Conservation (phyloP, 2,329 filamentous ascomycete species). For the Tolypocladium tropicale region DNA sequence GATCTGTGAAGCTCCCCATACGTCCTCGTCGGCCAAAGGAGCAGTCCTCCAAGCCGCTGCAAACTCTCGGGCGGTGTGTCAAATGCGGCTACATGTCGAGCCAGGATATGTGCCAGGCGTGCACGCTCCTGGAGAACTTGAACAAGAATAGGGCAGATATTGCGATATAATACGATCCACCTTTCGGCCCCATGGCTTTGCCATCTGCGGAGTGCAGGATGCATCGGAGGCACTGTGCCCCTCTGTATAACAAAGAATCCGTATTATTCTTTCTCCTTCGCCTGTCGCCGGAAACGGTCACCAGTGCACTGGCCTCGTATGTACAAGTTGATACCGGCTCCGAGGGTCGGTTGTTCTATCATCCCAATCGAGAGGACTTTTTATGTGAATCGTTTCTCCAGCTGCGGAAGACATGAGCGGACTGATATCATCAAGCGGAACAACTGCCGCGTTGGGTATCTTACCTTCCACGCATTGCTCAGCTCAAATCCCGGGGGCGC, state of each 20-base stretch:
- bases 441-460: conserved; percentile 7
- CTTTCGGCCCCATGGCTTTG: not conserved
- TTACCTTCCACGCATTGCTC: conserved; percentile 55
- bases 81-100: conserved; percentile 94
- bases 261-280: not conserved
- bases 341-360: not conserved
- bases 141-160: conserved; percentile 67
- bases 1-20: conserved; percentile 23
- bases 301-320: conserved; percentile 6
- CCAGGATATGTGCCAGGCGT: conserved; percentile 89
- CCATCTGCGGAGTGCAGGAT: not conserved
- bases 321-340: conserved; percentile 6
- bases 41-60: conserved; percentile 35
- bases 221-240: not conserved
- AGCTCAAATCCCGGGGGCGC: conserved; percentile 51
- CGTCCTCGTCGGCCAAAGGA: conserved; percentile 17
- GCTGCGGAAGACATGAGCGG: conserved; percentile 18
- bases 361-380: not conserved
- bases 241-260: not conserved
- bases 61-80: conserved; percentile 73
- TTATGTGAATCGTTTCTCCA: conserved; percentile 43
- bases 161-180: conserved; percentile 29
- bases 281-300: not conserved
- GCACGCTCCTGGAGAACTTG: conserved; percentile 75
- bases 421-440: not conserved